Conservation (phyloP, 148 eudicot species). For the Camellia granthamiana region DNA sequence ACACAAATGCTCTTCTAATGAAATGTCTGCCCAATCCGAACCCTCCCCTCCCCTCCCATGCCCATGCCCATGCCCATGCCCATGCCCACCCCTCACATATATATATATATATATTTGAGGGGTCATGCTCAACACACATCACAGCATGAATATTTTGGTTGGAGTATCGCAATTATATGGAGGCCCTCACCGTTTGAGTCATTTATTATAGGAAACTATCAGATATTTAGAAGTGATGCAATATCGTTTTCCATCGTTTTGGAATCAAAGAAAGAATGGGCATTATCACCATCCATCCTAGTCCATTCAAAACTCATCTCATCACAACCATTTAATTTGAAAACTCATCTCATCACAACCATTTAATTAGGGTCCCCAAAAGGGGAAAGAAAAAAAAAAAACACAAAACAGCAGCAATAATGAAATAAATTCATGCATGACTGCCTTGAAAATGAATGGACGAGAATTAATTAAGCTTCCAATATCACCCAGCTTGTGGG, state of each 20-base stretch:
- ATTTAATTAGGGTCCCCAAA: background rate
- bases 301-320: conserved; percentile 15
- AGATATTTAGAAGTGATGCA: background rate
- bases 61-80: no score
- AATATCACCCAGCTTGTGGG: no score
- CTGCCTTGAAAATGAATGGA: background rate
- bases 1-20: no score
- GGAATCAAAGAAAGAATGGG: background rate
- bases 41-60: no score
- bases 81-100: no score
- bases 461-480: background rate
- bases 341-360: conserved; percentile 14
- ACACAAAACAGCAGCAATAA: background rate
- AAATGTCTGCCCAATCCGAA: no score
- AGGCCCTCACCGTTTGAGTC: background rate
- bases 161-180: background rate
- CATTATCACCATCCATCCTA: background rate
- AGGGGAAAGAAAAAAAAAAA: background rate
- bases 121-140: background rate
- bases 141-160: background rate
- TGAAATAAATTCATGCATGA: background rate
- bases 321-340: no score
- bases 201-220: background rate
- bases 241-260: background rate
- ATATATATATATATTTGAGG: background rate